A percentile compares a stretch with the other conserved stretches of the same genome.
These are phyloP conservation scores for Tricholoma matsutake DNA, from an alignment of 768 basidiomycete genomes.

Conservation along the genomic window DNA sequence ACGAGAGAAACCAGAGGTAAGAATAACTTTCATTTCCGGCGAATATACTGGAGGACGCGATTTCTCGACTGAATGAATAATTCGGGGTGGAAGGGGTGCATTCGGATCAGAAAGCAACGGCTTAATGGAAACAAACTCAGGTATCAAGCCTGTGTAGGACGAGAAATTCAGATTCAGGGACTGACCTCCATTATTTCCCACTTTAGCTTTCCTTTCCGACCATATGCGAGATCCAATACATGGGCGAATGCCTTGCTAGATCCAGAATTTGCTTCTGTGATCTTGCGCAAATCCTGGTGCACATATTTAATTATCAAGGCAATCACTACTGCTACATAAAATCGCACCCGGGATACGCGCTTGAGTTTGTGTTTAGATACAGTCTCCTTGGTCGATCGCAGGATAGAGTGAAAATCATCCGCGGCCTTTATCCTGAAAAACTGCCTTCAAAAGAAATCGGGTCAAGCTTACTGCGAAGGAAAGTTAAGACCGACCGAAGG, in stretches of 20 bases:
- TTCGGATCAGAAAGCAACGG: constrained; percentile 51
- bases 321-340: not conserved
- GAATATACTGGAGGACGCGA: constrained; percentile 68
- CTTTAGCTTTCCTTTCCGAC: constrained; percentile 67
- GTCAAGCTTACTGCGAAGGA: not conserved
- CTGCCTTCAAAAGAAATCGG: constrained; percentile 37
- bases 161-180: constrained; percentile 3
- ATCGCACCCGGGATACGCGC: constrained; percentile 49
- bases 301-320: not conserved
- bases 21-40: constrained; percentile 55
- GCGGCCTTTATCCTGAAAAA: constrained; percentile 61
- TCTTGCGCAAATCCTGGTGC: constrained; percentile 49
- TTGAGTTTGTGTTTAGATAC: constrained; percentile 42
- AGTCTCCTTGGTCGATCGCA: constrained; percentile 28
- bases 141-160: not conserved
- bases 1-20: constrained; percentile 51
- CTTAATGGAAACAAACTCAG: constrained; percentile 31
- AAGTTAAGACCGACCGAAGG: constrained; percentile 33
- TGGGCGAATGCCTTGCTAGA: constrained; percentile 47
- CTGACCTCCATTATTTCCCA: constrained; percentile 67
- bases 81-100: constrained; percentile 38
- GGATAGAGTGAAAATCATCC: constrained; percentile 54
- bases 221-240: constrained; percentile 70
- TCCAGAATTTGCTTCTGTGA: constrained; percentile 55
- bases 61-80: constrained; percentile 48